Percentiles rank a stretch among this genome's conserved stretches.
These are phyloP conservation scores for Sphaerosporella brunnea DNA, from an alignment of 495 filamentous ascomycete genomes.

Conservation along the genomic window DNA sequence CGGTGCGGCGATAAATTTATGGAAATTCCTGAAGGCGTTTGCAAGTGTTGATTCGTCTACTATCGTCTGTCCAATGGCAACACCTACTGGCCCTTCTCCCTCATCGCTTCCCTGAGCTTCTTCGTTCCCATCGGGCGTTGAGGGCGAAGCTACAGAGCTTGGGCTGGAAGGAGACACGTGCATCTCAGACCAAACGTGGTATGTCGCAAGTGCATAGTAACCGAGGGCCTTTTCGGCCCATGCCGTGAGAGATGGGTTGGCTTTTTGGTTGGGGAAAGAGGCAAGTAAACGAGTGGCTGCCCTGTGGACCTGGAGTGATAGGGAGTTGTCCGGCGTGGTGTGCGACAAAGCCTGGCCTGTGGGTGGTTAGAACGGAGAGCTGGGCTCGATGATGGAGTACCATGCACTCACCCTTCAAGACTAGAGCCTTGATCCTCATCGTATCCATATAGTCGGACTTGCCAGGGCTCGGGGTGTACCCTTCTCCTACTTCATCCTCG, in stretches of 20 bases:
- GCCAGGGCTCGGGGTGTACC: conserved; percentile 12
- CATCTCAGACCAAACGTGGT: conserved; percentile 23
- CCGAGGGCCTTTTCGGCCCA: conserved; percentile 24
- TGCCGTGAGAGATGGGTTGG: conserved; percentile 8
- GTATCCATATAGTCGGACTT: conserved; percentile 22
- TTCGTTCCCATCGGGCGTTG: conserved; percentile 3
- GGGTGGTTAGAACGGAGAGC: background rate
- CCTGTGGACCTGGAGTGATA: conserved; percentile 18
- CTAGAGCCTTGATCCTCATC: conserved; percentile 23
- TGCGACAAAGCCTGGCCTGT: conserved; percentile 21
- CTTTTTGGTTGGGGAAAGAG: conserved; percentile 2
- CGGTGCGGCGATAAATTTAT: conserved; percentile 12
- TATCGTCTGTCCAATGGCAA: conserved; percentile 14
- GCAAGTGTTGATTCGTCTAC: conserved; percentile 20
- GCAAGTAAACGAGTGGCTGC: conserved; percentile 16
- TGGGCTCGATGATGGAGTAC: background rate
- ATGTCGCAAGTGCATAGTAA: conserved; percentile 21
- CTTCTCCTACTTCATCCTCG: conserved; percentile 18
- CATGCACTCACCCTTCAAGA: conserved; percentile 21
- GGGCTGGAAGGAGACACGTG: conserved; percentile 31
- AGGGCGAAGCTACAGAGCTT: background rate
- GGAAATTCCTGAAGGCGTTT: conserved; percentile 19
- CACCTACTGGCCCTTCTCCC: conserved; percentile 12
- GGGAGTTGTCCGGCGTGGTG: conserved; percentile 17
- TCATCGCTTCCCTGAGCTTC: background rate